Percentiles rank a stretch among this genome's conserved stretches.
Evolutionary conservation across 2,329 filamentous ascomycete genomes (phyloP).

Genomic region (Geosmithia flava): DNA sequence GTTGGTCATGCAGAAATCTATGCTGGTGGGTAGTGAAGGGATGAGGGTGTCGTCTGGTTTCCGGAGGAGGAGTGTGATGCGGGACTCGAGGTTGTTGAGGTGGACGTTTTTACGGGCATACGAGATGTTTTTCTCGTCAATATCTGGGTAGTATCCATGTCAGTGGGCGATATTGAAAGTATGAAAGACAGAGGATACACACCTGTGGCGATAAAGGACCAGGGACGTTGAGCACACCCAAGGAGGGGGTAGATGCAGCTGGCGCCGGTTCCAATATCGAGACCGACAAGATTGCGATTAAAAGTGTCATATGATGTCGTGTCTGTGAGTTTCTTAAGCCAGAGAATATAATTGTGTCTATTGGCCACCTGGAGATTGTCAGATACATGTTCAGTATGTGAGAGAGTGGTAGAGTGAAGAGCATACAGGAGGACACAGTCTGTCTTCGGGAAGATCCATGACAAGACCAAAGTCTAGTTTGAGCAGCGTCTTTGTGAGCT

Average conservation of each 20-base stretch:
- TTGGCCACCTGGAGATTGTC: constrained; percentile 31
- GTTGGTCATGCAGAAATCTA: constrained; percentile 88
- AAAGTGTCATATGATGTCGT: constrained; percentile 43
- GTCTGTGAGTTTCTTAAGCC: constrained; percentile 74
- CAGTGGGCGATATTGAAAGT: not conserved
- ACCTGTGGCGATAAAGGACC: constrained; percentile 60
- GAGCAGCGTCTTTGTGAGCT: constrained; percentile 69
- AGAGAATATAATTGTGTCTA: constrained; percentile 81
- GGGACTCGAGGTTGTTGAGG: constrained; percentile 48
- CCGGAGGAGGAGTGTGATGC: constrained; percentile 53
- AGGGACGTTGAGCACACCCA: constrained; percentile 57
- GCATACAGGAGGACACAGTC: constrained; percentile 73
- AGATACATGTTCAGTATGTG: not conserved
- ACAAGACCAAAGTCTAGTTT: constrained; percentile 61
- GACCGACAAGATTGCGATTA: constrained; percentile 45
- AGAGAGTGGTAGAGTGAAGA: constrained; percentile 2
- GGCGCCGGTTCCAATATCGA: constrained; percentile 85
- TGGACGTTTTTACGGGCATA: constrained; percentile 57
- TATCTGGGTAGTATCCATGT: constrained; percentile 35
- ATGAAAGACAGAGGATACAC: not conserved
- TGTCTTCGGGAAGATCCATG: constrained; percentile 60
- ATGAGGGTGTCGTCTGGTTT: constrained; percentile 43
- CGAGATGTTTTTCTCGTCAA: constrained; percentile 57
- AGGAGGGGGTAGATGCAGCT: constrained; percentile 87
- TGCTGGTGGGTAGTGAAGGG: constrained; percentile 34